A percentile compares a stretch with the other conserved stretches of the same genome.
Conservation (phyloP, 108 stramenopile species). For the Cylindrotheca closterium region DNA sequence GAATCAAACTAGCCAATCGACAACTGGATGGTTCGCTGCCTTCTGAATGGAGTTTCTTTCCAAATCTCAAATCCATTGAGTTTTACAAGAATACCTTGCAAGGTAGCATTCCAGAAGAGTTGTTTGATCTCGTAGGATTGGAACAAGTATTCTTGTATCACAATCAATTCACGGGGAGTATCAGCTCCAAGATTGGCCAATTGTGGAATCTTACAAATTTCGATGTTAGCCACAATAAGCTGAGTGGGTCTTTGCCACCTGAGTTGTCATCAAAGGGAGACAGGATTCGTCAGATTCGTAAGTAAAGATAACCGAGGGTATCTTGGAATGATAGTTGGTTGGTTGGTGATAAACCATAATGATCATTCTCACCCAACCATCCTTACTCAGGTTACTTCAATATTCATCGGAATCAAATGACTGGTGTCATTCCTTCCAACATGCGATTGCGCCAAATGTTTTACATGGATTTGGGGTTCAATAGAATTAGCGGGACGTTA, state of each 20-base stretch:
- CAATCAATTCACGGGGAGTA: slow-evolving; percentile 54
- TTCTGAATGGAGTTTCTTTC: slow-evolving; percentile 1
- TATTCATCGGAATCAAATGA: too few relatives aligned
- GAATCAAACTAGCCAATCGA: slow-evolving; percentile 31
- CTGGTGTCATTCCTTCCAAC: slow-evolving; percentile 32
- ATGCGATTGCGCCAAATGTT: slow-evolving; percentile 25
- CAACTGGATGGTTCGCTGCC: slow-evolving; percentile 33
- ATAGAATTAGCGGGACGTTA: slow-evolving; percentile 34
- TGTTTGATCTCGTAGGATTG: slow-evolving; percentile 45
- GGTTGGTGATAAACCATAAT: too few relatives aligned
- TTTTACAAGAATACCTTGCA: slow-evolving; percentile 60
- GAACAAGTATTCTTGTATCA: slow-evolving; percentile 68
- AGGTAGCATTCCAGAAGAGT: slow-evolving; percentile 52
- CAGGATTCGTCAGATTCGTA: too few relatives aligned
- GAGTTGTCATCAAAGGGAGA: too few relatives aligned
- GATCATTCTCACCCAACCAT: too few relatives aligned
- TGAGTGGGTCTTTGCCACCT: slow-evolving; percentile 20
- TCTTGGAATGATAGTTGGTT: too few relatives aligned
- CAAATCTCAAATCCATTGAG: slow-evolving; percentile 33
- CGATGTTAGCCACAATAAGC: slow-evolving; percentile 19
- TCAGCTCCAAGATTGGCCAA: slow-evolving; percentile 47
- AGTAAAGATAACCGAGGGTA: too few relatives aligned
- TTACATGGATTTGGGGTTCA: slow-evolving; percentile 42
- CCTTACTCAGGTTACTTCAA: too few relatives aligned
- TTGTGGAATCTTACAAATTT: slow-evolving; percentile 20